These are phyloP conservation scores for Myxozyma melibiosi DNA, from an alignment of 805 yeast genomes.

Conservation along the genomic window DNA sequence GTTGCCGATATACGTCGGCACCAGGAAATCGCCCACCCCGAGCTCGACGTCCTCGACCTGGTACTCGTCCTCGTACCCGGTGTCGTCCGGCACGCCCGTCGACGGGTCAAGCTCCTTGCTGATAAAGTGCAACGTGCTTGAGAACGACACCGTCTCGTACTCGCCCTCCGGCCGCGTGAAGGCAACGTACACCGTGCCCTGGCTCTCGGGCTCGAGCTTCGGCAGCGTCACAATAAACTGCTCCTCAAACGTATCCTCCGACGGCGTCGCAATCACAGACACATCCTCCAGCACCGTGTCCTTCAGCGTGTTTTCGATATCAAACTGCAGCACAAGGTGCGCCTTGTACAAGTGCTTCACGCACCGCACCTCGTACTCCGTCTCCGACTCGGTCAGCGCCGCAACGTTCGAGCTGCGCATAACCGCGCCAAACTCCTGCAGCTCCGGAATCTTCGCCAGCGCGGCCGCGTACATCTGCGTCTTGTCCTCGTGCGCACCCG, in stretches of 20 bases:
- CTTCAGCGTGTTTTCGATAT: slow-evolving; percentile 79
- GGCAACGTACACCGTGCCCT: slow-evolving; percentile 78
- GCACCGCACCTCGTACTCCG: slow-evolving; percentile 86
- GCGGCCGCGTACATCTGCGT: slow-evolving; percentile 62
- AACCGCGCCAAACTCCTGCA: slow-evolving; percentile 70
- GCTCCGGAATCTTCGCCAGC: slow-evolving; percentile 69
- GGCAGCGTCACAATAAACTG: slow-evolving; percentile 76
- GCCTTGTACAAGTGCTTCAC: slow-evolving; percentile 79
- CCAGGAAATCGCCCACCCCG: slow-evolving; percentile 77
- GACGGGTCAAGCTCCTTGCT: slow-evolving; percentile 78
- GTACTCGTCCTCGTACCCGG: slow-evolving; percentile 92
- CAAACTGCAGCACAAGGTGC: slow-evolving; percentile 76
- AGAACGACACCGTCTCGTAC: slow-evolving; percentile 51
- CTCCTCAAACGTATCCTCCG: slow-evolving; percentile 52
- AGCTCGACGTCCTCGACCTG: slow-evolving; percentile 79
- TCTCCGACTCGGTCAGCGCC: slow-evolving; percentile 85
- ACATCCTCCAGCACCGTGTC: slow-evolving; percentile 79
- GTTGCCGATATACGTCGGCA: slow-evolving; percentile 75
- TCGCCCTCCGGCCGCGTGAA: slow-evolving; percentile 58
- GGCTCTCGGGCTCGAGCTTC: slow-evolving; percentile 66
- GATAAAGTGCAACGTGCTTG: slow-evolving; percentile 69
- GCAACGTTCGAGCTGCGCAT: slow-evolving; percentile 67
- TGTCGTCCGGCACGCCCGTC: slow-evolving; percentile 65
- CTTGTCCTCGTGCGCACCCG: slow-evolving; percentile 36
- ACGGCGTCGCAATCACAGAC: slow-evolving; percentile 52